These are phyloP conservation scores for Botrytis aclada DNA, from an alignment of 2,329 filamentous ascomycete species.

Conservation along the genomic window DNA sequence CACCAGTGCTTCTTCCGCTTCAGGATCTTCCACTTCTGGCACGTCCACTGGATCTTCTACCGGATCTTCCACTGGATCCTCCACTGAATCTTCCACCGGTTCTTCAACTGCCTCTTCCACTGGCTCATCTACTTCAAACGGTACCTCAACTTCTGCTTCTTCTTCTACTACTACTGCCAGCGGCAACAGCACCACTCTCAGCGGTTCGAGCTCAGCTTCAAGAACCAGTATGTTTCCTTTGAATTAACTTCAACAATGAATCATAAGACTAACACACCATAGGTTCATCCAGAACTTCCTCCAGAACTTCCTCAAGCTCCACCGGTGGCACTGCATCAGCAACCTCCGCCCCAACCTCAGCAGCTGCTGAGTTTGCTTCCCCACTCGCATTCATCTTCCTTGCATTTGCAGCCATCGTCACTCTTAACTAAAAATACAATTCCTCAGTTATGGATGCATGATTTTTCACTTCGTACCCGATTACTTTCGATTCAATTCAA, in stretches of 20 bases:
- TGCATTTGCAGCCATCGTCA: slow-evolving; percentile 34
- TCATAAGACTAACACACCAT: not conserved
- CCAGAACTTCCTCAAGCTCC: slow-evolving; percentile 9
- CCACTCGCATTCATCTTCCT: slow-evolving; percentile 36
- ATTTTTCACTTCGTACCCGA: slow-evolving; percentile 9
- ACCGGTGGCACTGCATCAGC: slow-evolving; percentile 10
- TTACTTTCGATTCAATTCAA: slow-evolving; percentile 4
- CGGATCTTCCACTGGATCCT: not conserved
- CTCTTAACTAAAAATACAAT: slow-evolving; percentile 30
- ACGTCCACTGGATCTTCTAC: not conserved
- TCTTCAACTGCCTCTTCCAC: not conserved
- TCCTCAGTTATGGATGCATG: not conserved
- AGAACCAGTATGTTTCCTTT: slow-evolving; percentile 8
- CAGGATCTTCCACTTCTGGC: slow-evolving; percentile 17
- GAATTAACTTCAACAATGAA: not conserved
- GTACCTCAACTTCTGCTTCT: not conserved
- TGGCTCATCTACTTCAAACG: not conserved
- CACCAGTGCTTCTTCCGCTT: slow-evolving; percentile 12
- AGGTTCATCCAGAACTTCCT: slow-evolving; percentile 11
- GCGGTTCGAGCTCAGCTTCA: not conserved
- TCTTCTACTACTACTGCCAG: not conserved
- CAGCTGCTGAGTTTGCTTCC: slow-evolving; percentile 29
- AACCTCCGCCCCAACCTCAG: slow-evolving; percentile 23
- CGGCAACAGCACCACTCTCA: not conserved
- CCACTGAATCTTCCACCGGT: not conserved